Evolutionary conservation across 306 rosid genomes (phyloP).

Genomic region (Lathyrus tuberosus): DNA sequence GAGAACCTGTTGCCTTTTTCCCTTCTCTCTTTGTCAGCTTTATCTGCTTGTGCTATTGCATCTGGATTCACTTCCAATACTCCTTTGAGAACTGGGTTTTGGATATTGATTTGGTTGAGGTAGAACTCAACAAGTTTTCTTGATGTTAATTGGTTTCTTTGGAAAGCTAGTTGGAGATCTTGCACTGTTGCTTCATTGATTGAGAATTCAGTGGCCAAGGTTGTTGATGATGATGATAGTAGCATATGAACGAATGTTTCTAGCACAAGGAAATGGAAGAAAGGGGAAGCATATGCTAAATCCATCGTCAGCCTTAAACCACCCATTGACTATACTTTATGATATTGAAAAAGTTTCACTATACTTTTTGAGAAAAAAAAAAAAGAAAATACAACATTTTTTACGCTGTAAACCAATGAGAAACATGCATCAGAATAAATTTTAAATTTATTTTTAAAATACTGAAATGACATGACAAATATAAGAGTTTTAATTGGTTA

Average conservation of each 20-base stretch:
- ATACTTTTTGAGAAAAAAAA: too few relatives aligned
- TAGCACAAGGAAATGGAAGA: too few relatives aligned
- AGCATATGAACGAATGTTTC: not conserved
- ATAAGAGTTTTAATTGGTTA: too few relatives aligned
- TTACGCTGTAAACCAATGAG: too few relatives aligned
- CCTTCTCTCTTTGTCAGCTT: conserved; percentile 49
- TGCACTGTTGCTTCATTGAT: conserved; percentile 59
- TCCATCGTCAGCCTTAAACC: too few relatives aligned
- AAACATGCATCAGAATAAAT: too few relatives aligned
- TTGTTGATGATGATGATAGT: not conserved
- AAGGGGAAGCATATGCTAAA: too few relatives aligned
- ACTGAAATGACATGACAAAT: too few relatives aligned
- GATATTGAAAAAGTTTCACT: too few relatives aligned
- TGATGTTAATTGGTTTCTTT: conserved; percentile 55
- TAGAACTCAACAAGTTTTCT: conserved; percentile 66
- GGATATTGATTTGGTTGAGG: conserved; percentile 42
- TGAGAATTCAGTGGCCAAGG: conserved; percentile 29
- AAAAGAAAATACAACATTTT: too few relatives aligned
- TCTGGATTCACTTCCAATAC: conserved; percentile 70
- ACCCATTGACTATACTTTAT: too few relatives aligned
- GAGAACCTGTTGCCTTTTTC: conserved; percentile 15
- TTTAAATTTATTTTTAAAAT: too few relatives aligned
- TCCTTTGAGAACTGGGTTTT: conserved; percentile 51
- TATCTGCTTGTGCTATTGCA: conserved; percentile 53
- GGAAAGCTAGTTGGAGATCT: conserved; percentile 60